Conservation (phyloP, 2,329 filamentous ascomycete species). For the Neoscytalidium dimidiatum region DNA sequence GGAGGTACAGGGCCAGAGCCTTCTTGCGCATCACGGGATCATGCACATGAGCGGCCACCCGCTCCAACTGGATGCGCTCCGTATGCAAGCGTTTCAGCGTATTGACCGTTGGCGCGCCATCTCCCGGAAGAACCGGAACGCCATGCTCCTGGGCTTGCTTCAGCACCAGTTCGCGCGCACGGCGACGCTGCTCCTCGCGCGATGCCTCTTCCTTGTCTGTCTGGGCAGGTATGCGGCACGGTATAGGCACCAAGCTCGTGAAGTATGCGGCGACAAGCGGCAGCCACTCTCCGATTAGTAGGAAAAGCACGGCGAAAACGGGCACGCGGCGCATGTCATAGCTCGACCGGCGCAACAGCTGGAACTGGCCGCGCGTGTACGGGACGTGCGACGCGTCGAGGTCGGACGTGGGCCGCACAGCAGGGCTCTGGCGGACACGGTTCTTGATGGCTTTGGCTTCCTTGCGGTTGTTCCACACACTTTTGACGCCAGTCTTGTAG, state of each 20-base stretch:
- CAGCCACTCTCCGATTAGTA: slow-evolving; percentile 84
- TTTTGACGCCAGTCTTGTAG: slow-evolving; percentile 83
- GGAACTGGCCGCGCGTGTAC: slow-evolving; percentile 67
- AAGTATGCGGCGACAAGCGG: slow-evolving; percentile 75
- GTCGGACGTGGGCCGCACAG: neutral
- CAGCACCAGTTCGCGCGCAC: neutral
- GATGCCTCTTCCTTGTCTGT: slow-evolving; percentile 36
- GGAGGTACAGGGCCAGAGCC: slow-evolving; percentile 20
- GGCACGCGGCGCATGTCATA: slow-evolving; percentile 79
- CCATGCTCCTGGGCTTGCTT: slow-evolving; percentile 6
- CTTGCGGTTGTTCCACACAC: slow-evolving; percentile 68
- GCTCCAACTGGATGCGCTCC: neutral
- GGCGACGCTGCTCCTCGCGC: slow-evolving; percentile 1
- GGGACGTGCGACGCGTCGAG: neutral
- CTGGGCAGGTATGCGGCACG: slow-evolving; percentile 82
- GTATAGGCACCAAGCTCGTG: slow-evolving; percentile 71
- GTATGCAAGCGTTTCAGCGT: neutral
- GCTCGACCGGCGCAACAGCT: slow-evolving; percentile 67
- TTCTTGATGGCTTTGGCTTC: slow-evolving; percentile 33
- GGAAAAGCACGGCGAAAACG: slow-evolving; percentile 72
- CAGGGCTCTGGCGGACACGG: slow-evolving; percentile 34
- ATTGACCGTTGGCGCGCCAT: neutral
- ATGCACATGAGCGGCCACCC: neutral
- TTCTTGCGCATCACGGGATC: slow-evolving; percentile 28
- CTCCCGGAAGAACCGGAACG: neutral